phyloP scores from a whole-genome alignment of 2,329 filamentous ascomycete genomes.

The Neonectria ditissima region DNA sequence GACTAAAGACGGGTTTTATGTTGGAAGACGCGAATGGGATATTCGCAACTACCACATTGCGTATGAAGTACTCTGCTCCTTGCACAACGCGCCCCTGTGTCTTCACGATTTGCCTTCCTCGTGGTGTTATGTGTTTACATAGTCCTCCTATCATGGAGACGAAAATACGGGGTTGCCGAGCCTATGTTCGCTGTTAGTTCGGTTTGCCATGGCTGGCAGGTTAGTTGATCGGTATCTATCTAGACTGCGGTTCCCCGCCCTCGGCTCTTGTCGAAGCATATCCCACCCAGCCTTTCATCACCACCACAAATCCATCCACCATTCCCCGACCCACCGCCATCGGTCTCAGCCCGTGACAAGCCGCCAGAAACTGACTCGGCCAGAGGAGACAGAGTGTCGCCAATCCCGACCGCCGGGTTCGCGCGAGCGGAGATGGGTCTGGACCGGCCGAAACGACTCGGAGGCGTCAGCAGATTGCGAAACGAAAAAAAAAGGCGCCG shows the following conservation, averaged over 20 bases:
- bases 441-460: not conserved
- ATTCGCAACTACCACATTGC: slow-evolving; percentile 5
- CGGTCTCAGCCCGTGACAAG: not conserved
- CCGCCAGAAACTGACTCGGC: slow-evolving; percentile 1
- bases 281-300: not conserved
- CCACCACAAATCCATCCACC: not conserved
- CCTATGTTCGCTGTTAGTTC: not conserved
- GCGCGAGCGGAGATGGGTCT: not conserved
- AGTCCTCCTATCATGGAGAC: not conserved
- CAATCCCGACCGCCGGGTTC: not conserved
- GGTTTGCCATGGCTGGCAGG: not conserved
- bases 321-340: not conserved
- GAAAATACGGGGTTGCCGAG: not conserved
- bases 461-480: not conserved
- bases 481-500: not conserved
- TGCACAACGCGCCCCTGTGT: not conserved
- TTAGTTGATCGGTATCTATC: no score
- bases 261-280: not conserved
- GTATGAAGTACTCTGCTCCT: not conserved
- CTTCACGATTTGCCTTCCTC: not conserved
- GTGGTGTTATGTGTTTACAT: not conserved
- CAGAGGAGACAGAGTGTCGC: not conserved
- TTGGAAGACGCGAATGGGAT: slow-evolving; percentile 16
- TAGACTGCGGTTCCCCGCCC: not conserved
- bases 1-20: slow-evolving; percentile 11